phyloP scores from a whole-genome alignment of 179 eudicot species.

The Actinidia chinensis region DNA sequence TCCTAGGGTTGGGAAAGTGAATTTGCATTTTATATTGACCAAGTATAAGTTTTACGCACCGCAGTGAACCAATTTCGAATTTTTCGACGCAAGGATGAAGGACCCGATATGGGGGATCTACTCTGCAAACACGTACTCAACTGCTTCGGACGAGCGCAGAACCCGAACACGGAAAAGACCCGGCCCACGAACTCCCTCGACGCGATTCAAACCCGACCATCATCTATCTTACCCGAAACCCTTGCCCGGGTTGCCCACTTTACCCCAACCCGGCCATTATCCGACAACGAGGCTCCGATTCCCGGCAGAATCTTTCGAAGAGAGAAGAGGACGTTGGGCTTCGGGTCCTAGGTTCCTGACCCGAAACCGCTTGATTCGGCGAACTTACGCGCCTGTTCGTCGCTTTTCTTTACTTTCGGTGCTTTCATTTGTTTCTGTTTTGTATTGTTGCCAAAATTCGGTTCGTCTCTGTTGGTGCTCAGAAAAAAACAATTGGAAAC shows the following conservation, averaged over 20 bases:
- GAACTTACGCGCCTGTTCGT: constrained; percentile 41
- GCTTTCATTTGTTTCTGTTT: background rate
- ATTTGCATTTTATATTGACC: no score
- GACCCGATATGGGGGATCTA: constrained; percentile 47
- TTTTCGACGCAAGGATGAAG: no score
- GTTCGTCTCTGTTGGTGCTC: background rate
- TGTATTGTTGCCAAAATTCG: background rate
- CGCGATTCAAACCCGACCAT: constrained; percentile 41
- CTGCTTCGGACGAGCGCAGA: constrained; percentile 49
- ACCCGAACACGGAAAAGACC: constrained; percentile 8
- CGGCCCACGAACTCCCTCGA: constrained; percentile 30
- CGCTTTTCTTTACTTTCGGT: background rate
- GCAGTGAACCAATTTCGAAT: no score
- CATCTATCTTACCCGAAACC: background rate
- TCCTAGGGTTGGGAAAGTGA: no score
- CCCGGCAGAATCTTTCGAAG: constrained; percentile 59
- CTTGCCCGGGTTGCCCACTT: constrained; percentile 5
- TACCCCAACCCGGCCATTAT: constrained; percentile 26
- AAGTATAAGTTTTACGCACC: no score
- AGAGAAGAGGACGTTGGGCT: constrained; percentile 52
- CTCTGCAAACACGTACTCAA: constrained; percentile 62
- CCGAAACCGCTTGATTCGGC: constrained; percentile 16
- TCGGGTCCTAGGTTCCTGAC: constrained; percentile 18
- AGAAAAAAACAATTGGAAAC: background rate
- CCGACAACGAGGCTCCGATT: constrained; percentile 31